Conservation (phyloP, 345 rosid genomes). For the Populus davidiana region DNA sequence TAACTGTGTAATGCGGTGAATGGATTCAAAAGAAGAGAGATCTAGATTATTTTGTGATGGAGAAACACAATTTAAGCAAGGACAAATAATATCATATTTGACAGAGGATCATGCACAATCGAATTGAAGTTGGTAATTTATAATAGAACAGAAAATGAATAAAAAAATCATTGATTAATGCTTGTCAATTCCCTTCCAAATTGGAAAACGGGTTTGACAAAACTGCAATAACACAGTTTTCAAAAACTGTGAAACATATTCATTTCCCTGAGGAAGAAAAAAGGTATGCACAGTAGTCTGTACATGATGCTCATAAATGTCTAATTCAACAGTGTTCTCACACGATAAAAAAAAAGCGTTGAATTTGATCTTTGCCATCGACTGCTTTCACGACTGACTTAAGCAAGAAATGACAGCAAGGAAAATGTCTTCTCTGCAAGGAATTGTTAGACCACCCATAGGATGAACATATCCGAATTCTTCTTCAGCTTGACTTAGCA, state of each 20-base stretch:
- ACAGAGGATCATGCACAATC: too few species aligned
- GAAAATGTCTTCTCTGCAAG: slow-evolving; percentile 27
- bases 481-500: slow-evolving; percentile 33
- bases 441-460: slow-evolving; percentile 24
- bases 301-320: background rate
- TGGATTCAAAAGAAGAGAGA: too few species aligned
- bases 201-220: background rate
- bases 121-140: too few species aligned
- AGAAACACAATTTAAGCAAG: too few species aligned
- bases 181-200: background rate
- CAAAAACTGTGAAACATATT: background rate
- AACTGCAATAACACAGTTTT: background rate
- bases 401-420: slow-evolving; percentile 12
- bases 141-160: too few species aligned
- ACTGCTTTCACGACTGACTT: background rate
- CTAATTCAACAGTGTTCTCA: background rate
- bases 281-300: background rate
- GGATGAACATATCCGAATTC: slow-evolving; percentile 27
- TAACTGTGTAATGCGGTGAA: too few species aligned
- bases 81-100: too few species aligned
- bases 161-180: too few species aligned
- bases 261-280: background rate
- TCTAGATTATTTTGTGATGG: too few species aligned
- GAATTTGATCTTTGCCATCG: background rate
- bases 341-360: background rate